Conservation (phyloP, 2,329 filamentous ascomycete species). For the Trichophyton schoenleinii region DNA sequence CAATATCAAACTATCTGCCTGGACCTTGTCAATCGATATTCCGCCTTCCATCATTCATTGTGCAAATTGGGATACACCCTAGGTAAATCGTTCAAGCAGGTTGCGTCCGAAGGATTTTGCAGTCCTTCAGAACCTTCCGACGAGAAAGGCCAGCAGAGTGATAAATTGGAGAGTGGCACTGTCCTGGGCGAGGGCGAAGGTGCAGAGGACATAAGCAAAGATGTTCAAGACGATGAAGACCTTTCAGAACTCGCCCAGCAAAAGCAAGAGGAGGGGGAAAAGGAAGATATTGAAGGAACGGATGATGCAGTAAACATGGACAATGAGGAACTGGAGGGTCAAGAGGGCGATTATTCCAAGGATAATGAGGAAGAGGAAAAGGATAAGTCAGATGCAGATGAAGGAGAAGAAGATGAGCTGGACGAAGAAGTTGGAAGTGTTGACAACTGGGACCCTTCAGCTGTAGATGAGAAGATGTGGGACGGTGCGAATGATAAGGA, state of each 20-base stretch:
- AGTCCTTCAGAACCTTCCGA: slow-evolving; percentile 71
- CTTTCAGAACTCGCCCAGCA: slow-evolving; percentile 83
- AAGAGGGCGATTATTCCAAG: slow-evolving; percentile 51
- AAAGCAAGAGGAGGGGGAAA: slow-evolving; percentile 40
- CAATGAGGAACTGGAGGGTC: slow-evolving; percentile 79
- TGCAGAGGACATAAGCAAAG: slow-evolving; percentile 94
- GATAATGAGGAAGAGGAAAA: slow-evolving; percentile 46
- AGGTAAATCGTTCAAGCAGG: slow-evolving; percentile 61
- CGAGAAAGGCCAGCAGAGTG: slow-evolving; percentile 55
- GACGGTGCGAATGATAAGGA: slow-evolving; percentile 63
- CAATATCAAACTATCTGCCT: slow-evolving; percentile 57
- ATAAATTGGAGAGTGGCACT: slow-evolving; percentile 79
- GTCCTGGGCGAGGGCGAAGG: slow-evolving; percentile 92
- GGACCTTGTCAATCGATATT: slow-evolving; percentile 46
- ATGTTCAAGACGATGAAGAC: slow-evolving; percentile 87
- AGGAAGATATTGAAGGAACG: slow-evolving; percentile 34
- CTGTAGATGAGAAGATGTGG: slow-evolving; percentile 98
- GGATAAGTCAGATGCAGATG: slow-evolving; percentile 47
- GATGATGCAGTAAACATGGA: slow-evolving; percentile 46
- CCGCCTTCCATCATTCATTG: slow-evolving; percentile 54
- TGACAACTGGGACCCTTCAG: slow-evolving; percentile 75
- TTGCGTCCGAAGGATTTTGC: slow-evolving; percentile 81
- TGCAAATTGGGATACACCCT: slow-evolving; percentile 65
- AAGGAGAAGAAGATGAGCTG: slow-evolving; percentile 54
- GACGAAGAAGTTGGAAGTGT: slow-evolving; percentile 87